These are phyloP conservation scores for Zymoseptoria brevis DNA, from an alignment of 2,329 filamentous ascomycete species.

Conservation along the genomic window DNA sequence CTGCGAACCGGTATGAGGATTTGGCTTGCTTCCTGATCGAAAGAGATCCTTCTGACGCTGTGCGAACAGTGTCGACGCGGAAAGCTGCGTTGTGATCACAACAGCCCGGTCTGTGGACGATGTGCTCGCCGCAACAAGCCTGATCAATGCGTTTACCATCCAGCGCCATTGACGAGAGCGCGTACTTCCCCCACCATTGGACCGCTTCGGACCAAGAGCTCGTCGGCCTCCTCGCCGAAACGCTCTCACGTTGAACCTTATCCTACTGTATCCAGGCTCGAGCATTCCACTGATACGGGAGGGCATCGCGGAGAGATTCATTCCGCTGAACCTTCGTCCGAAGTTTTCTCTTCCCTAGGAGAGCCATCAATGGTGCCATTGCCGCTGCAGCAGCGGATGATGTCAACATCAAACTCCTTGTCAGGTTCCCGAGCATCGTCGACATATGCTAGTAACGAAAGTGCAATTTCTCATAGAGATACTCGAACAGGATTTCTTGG, in stretches of 20 bases:
- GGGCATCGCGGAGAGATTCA: too few relatives aligned
- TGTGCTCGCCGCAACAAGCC: slow-evolving; percentile 26
- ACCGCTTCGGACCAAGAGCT: slow-evolving; percentile 9
- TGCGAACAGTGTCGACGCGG: slow-evolving; percentile 23
- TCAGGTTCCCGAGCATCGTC: slow-evolving; percentile 12
- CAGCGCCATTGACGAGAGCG: slow-evolving; percentile 26
- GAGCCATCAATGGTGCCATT: slow-evolving; percentile 5
- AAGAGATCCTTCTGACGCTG: not conserved
- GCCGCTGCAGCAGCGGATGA: slow-evolving; percentile 5
- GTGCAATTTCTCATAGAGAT: slow-evolving; percentile 21
- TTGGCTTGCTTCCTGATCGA: not conserved
- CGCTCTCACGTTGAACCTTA: slow-evolving; percentile 6
- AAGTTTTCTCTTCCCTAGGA: not conserved
- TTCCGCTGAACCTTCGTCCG: too few relatives aligned
- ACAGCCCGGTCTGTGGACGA: slow-evolving; percentile 25
- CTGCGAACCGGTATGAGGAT: slow-evolving; percentile 26
- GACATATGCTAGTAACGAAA: slow-evolving; percentile 16
- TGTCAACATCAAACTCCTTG: not conserved
- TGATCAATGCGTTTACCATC: slow-evolving; percentile 30
- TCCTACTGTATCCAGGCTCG: not conserved
- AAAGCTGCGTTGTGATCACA: slow-evolving; percentile 31
- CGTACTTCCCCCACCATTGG: slow-evolving; percentile 8
- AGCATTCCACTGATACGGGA: not conserved
- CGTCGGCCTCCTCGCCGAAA: slow-evolving; percentile 6
- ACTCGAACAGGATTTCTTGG: slow-evolving; percentile 28